Evolutionary conservation across 2,329 filamentous ascomycete genomes (phyloP), one percentile per base, ranked within the genome.

Genomic region (Cercospora zeae-maydis): DNA sequence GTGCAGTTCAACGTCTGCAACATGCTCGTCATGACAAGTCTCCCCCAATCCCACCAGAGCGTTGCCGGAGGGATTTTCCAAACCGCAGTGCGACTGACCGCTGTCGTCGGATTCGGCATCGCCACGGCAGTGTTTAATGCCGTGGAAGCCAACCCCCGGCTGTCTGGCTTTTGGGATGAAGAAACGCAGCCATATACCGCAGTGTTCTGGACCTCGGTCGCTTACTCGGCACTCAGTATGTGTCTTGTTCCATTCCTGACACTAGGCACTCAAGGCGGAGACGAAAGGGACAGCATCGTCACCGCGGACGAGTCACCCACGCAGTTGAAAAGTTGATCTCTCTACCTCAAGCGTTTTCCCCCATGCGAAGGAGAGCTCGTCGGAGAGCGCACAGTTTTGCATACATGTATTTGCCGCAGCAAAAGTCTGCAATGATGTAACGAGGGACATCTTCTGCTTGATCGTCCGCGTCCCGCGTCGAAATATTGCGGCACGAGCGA

Each of bases 11-110:
- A 61, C 13, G 59, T 61, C 16, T 61, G 59, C 34, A 61, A 54
- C n/a, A 55, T 61, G 51, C 59, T 61, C 9, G 53, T 55, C 37
- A 61, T 61, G 59, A 61, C 59, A n/a, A 56, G 59, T 36, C 21
- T 61, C 9, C 59, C 59, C 13, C 33, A 56, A 31, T 56, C 51
- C 16, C 59, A 61, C 10, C 59, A 61, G 21, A 61, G 59, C 33
- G 45, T 61, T 14, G 59, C 59, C 3, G 59, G 59, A 16, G 59
- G 59, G 10, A 61, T 61, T 8, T 52, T 61, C 14, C 59, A 61
- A 16, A 61, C 59, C 2, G 53, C 53, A 8, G 59, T 61, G 7
- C 59, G 59, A n/a, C 33, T 61, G 19, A 61, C 52, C 11, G 59
- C 59, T 1, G 53, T 55, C 10, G 39, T 61, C 6, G 59, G 59